Conservation (phyloP, 2,329 filamentous ascomycete species). For the Aureobasidium pullulans region DNA sequence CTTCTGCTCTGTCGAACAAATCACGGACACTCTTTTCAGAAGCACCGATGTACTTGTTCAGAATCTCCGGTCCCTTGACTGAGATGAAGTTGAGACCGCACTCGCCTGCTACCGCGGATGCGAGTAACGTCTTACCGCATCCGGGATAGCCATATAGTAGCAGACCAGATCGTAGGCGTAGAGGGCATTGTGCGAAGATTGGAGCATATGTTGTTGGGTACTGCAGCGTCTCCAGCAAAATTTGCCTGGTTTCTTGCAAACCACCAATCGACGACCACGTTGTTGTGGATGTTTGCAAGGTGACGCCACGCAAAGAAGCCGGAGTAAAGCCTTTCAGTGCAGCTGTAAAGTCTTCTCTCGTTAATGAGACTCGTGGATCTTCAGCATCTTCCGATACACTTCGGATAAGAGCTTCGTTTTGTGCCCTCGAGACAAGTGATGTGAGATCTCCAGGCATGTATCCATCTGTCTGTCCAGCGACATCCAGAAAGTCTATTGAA, state of each 20-base stretch:
- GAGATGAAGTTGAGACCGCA: conserved; percentile 97
- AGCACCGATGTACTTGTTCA: conserved; percentile 98
- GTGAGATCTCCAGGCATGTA: conserved; percentile 96
- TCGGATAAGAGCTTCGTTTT: conserved; percentile 87
- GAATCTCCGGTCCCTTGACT: conserved; percentile 94
- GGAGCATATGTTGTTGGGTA: conserved; percentile 98
- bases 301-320: conserved; percentile 87
- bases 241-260: conserved; percentile 74
- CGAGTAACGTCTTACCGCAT: conserved; percentile 92
- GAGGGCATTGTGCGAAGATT: conserved; percentile 91
- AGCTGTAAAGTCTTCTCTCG: conserved; percentile 68
- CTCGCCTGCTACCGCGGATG: conserved; percentile 94
- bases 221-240: conserved; percentile 88
- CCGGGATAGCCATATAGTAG: conserved; percentile 92
- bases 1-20: conserved; percentile 84
- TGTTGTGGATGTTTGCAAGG: conserved; percentile 84
- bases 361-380: conserved; percentile 53
- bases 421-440: conserved; percentile 75
- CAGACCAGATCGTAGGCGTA: conserved; percentile 87
- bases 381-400: conserved; percentile 49
- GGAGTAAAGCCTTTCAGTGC: conserved; percentile 91
- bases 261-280: conserved; percentile 91
- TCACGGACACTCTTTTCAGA: conserved; percentile 95
- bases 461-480: conserved; percentile 89
- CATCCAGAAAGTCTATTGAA: conserved; percentile 80